These are phyloP conservation scores for Scedosporium apiospermum DNA, from an alignment of 2,329 filamentous ascomycete genomes.

Conservation along the genomic window DNA sequence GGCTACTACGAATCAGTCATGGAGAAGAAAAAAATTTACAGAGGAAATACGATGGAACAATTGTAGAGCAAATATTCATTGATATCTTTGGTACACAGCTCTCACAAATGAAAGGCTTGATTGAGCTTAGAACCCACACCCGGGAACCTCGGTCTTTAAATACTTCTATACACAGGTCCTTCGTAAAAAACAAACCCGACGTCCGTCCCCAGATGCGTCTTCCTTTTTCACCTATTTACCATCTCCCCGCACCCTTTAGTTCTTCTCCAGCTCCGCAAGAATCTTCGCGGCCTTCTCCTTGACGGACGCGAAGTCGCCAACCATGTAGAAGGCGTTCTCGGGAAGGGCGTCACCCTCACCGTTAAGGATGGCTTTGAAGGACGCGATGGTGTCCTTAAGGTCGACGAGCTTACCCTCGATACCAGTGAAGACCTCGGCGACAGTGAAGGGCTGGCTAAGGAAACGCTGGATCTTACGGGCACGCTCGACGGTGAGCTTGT, in stretches of 20 bases:
- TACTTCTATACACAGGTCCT: slow-evolving; percentile 50
- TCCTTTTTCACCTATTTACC: slow-evolving; percentile 4
- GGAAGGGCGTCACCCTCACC: slow-evolving; percentile 95
- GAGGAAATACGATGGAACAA: not conserved
- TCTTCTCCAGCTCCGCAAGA: slow-evolving; percentile 79
- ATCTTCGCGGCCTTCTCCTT: slow-evolving; percentile 99
- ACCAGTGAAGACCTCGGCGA: slow-evolving; percentile 70
- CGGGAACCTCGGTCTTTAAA: slow-evolving; percentile 25
- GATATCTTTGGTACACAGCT: slow-evolving; percentile 52
- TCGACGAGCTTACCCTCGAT: slow-evolving; percentile 97
- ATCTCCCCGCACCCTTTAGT: slow-evolving; percentile 26
- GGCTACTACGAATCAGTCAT: not conserved
- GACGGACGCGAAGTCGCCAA: slow-evolving; percentile 88
- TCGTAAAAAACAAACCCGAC: slow-evolving; percentile 14
- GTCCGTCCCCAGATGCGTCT: slow-evolving; percentile 19
- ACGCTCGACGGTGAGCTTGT: slow-evolving; percentile 99
- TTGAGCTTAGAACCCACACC: slow-evolving; percentile 42
- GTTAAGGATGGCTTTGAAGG: slow-evolving; percentile 93
- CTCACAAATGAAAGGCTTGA: slow-evolving; percentile 43
- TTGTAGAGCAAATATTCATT: slow-evolving; percentile 26
- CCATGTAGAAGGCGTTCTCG: slow-evolving; percentile 95
- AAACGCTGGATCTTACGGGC: slow-evolving; percentile 99
- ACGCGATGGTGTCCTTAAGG: slow-evolving; percentile 94
- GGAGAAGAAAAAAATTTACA: not conserved
- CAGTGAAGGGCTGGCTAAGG: slow-evolving; percentile 98